phyloP scores from a whole-genome alignment of 495 filamentous ascomycete genomes.

The Trichoderma gamsii region DNA sequence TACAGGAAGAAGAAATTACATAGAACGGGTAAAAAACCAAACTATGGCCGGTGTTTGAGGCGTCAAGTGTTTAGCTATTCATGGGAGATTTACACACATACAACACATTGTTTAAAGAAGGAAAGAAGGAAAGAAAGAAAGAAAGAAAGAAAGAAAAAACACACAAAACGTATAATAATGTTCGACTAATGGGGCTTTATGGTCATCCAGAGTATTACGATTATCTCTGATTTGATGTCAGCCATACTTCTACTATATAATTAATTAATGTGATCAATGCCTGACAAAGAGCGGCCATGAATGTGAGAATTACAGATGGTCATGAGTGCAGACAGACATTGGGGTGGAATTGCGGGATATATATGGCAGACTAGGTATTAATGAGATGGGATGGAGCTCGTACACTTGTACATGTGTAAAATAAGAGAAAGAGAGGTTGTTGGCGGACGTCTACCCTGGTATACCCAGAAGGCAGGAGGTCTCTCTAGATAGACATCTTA shows the following conservation, averaged over 20 bases:
- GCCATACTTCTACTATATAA: not conserved
- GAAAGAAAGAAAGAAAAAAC: not conserved
- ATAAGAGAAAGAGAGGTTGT: too few species aligned
- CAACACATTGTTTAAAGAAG: not conserved
- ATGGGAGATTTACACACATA: not conserved
- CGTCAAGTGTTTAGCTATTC: not conserved
- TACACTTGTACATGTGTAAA: too few species aligned
- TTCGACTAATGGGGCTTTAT: not conserved
- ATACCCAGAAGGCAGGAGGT: too few species aligned
- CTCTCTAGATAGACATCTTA: too few species aligned
- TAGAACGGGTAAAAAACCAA: slow-evolving; percentile 6
- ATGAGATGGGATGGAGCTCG: too few species aligned
- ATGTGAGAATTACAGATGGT: not conserved
- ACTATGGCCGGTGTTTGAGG: slow-evolving; percentile 9
- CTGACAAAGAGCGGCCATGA: not conserved
- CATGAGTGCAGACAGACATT: not conserved
- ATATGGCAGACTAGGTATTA: not conserved
- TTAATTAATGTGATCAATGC: slow-evolving; percentile 1
- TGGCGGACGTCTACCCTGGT: too few species aligned
- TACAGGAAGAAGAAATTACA: not conserved
- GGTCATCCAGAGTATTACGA: not conserved
- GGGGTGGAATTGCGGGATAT: not conserved
- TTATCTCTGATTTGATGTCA: not conserved
- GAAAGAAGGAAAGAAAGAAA: not conserved
- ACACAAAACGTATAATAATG: not conserved